phyloP scores from a whole-genome alignment of 495 filamentous ascomycete species.

The Margaritispora aquatica region DNA sequence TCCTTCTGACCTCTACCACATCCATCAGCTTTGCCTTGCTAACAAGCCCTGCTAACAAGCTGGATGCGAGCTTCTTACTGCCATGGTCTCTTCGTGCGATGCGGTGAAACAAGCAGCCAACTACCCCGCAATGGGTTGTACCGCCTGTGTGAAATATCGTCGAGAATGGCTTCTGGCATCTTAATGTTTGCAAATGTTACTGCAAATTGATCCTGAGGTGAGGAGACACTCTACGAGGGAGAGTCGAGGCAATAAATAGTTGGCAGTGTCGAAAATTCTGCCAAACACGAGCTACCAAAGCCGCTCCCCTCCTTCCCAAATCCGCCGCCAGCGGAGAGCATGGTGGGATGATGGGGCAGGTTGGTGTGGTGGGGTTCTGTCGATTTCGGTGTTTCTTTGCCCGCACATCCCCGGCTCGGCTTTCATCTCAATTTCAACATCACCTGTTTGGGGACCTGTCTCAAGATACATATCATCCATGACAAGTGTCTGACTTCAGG shows the following conservation, averaged over 20 bases:
- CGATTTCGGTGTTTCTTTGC: background rate
- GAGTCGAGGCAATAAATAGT: background rate
- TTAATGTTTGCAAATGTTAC: background rate
- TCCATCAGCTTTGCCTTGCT: background rate
- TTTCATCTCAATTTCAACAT: background rate
- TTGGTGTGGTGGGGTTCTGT: background rate
- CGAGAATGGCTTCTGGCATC: slow-evolving; percentile 64
- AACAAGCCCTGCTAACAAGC: too few species aligned
- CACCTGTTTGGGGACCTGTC: background rate
- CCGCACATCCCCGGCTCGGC: background rate
- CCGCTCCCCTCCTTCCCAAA: background rate
- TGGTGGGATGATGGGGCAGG: too few species aligned
- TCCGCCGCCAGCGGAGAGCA: too few species aligned
- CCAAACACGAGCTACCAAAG: background rate
- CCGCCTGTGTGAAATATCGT: slow-evolving; percentile 94
- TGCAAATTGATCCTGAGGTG: background rate
- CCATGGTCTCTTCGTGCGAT: slow-evolving; percentile 95
- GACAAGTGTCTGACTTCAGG: too few species aligned
- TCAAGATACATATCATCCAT: too few species aligned
- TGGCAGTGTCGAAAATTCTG: background rate
- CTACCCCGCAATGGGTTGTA: slow-evolving; percentile 88
- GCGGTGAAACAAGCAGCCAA: slow-evolving; percentile 90
- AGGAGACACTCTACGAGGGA: background rate
- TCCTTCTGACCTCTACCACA: slow-evolving; percentile 79
- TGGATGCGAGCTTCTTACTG: slow-evolving; percentile 58